phyloP scores from a whole-genome alignment of 2,329 filamentous ascomycete genomes.

The Byssoonygena ceratinophila region DNA sequence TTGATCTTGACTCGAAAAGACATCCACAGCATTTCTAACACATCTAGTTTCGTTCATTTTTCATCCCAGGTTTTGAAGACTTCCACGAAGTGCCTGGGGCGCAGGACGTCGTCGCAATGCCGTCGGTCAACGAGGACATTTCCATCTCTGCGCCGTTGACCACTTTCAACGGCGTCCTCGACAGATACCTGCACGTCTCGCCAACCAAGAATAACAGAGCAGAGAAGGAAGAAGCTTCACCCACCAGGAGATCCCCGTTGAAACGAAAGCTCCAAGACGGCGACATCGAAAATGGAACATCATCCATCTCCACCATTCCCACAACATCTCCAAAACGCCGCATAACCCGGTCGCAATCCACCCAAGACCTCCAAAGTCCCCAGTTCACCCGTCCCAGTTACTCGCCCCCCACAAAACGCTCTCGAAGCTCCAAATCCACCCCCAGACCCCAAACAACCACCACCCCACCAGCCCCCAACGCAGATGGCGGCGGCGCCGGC shows the following conservation, averaged over 20 bases:
- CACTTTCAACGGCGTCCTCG: constrained; percentile 28
- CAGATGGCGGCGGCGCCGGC: not conserved
- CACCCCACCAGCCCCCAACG: not conserved
- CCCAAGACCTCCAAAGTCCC: not conserved
- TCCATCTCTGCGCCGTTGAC: constrained; percentile 25
- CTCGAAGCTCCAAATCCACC: constrained; percentile 2
- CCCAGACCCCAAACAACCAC: constrained; percentile 7
- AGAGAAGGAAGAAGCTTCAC: not conserved
- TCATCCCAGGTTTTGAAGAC: not conserved
- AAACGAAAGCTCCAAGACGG: constrained; percentile 15
- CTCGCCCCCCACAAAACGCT: constrained; percentile 8
- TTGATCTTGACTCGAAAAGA: not conserved
- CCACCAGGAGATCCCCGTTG: constrained; percentile 3
- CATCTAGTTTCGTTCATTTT: not conserved
- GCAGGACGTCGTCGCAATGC: not conserved
- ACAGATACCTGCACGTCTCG: constrained; percentile 25
- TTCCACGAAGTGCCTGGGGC: not conserved
- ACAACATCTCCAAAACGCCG: not conserved
- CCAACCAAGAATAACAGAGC: constrained; percentile 24
- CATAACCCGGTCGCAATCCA: constrained; percentile 18
- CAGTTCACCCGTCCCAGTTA: not conserved
- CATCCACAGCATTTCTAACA: not conserved
- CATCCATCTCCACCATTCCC: not conserved
- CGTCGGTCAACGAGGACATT: constrained; percentile 11
- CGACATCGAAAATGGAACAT: not conserved